Evolutionary conservation across 257 asterid genomes (phyloP).

Genomic region (Cynanchum wilfordii): DNA sequence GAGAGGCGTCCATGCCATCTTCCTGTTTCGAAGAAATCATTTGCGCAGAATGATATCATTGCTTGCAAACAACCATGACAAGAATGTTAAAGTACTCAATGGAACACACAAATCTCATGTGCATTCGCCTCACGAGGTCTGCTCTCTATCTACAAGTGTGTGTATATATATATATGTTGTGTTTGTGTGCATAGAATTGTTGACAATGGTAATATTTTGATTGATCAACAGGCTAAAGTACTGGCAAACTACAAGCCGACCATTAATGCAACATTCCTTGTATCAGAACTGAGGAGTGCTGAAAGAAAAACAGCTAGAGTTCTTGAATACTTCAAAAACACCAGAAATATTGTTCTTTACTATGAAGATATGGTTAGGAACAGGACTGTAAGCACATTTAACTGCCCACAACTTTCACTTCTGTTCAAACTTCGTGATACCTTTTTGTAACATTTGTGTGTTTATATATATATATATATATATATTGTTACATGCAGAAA

Average conservation of each 20-base stretch:
- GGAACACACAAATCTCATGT: slow-evolving; percentile 90
- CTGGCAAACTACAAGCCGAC: slow-evolving; percentile 68
- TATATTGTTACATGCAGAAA: slow-evolving; percentile 39
- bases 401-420: not conserved
- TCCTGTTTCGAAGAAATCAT: slow-evolving; percentile 68
- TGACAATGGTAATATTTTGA: not conserved
- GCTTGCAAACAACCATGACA: slow-evolving; percentile 68
- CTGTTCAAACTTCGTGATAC: not conserved
- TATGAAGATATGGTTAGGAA: slow-evolving; percentile 68
- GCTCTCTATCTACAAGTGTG: not conserved
- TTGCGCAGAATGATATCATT: slow-evolving; percentile 66
- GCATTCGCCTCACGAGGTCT: slow-evolving; percentile 69
- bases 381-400: slow-evolving; percentile 36
- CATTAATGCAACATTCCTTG: slow-evolving; percentile 43
- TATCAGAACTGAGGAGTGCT: slow-evolving; percentile 37
- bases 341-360: slow-evolving; percentile 60
- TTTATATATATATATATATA: no score
- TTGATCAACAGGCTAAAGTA: slow-evolving; percentile 52
- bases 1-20: slow-evolving; percentile 60
- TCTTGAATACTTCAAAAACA: slow-evolving; percentile 53
- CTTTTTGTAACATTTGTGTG: not conserved
- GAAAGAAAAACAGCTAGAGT: slow-evolving; percentile 37
- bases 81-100: slow-evolving; percentile 53
- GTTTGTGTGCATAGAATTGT: not conserved
- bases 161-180: no score